Evolutionary conservation across 2,329 filamentous ascomycete genomes (phyloP).

Genomic region (Daldinia sp.): DNA sequence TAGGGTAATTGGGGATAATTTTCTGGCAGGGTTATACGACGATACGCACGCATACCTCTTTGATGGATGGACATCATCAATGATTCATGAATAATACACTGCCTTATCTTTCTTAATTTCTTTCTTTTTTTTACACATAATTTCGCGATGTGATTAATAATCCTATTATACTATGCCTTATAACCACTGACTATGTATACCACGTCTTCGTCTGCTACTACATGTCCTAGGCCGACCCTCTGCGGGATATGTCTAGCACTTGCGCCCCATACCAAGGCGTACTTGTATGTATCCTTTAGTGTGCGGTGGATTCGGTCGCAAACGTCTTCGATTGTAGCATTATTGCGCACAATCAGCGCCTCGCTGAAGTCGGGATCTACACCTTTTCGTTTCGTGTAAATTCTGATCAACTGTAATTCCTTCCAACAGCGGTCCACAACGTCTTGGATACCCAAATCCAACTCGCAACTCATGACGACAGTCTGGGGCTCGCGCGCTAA

Average conservation of each 20-base stretch:
- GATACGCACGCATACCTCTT: conserved; percentile 33
- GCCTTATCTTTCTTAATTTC: conserved; percentile 19
- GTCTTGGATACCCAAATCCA: conserved; percentile 91
- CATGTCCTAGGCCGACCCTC: conserved; percentile 86
- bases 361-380: conserved; percentile 89
- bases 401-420: conserved; percentile 86
- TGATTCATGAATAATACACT: conserved; percentile 41
- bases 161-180: conserved; percentile 62
- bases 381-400: conserved; percentile 98
- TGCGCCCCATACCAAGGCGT: conserved; percentile 96
- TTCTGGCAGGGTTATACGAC: conserved; percentile 25
- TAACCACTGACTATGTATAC: conserved; percentile 75
- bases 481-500: conserved; percentile 94
- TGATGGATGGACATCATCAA: conserved; percentile 44
- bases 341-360: conserved; percentile 89
- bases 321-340: conserved; percentile 94
- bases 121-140: not conserved
- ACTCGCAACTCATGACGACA: conserved; percentile 96
- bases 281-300: conserved; percentile 98
- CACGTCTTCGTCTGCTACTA: conserved; percentile 78
- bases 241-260: conserved; percentile 96
- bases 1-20: conserved; percentile 18
- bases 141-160: conserved; percentile 3
- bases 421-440: conserved; percentile 96
- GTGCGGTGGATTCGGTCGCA: conserved; percentile 95